Percentiles rank a stretch among this genome's conserved stretches.
Conservation (phyloP, 768 basidiomycete genomes). For the Hemileccinum rubropunctum region DNA sequence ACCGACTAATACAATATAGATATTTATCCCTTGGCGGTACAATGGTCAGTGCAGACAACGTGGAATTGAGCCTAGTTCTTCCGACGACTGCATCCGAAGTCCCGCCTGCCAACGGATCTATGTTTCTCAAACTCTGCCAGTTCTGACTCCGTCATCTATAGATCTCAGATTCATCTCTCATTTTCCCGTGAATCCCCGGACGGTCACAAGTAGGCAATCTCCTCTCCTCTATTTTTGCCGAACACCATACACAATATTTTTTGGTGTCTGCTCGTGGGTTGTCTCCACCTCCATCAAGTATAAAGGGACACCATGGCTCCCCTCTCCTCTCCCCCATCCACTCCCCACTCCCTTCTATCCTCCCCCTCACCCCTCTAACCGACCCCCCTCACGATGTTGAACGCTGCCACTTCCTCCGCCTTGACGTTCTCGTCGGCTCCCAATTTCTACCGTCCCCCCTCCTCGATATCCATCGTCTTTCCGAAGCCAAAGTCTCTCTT, state of each 20-base stretch:
- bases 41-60: slow-evolving; percentile 8
- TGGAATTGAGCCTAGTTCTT: slow-evolving; percentile 19
- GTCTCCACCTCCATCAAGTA: slow-evolving; percentile 19
- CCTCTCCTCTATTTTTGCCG: slow-evolving; percentile 33
- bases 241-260: slow-evolving; percentile 26
- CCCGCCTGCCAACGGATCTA: slow-evolving; percentile 28
- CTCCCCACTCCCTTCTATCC: neutral
- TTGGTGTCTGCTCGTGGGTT: slow-evolving; percentile 25
- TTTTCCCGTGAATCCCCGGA: slow-evolving; percentile 36
- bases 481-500: slow-evolving; percentile 30
- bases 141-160: slow-evolving; percentile 27
- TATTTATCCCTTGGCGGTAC: slow-evolving; percentile 5
- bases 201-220: slow-evolving; percentile 31
- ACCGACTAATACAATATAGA: neutral
- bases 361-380: neutral
- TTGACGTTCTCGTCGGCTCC: slow-evolving; percentile 30
- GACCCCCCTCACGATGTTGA: slow-evolving; percentile 24
- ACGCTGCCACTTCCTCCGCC: slow-evolving; percentile 29
- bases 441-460: slow-evolving; percentile 33
- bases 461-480: slow-evolving; percentile 29
- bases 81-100: slow-evolving; percentile 18
- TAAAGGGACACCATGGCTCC: slow-evolving; percentile 27
- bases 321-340: slow-evolving; percentile 13
- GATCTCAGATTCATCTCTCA: slow-evolving; percentile 30
- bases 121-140: slow-evolving; percentile 28